Conservation (phyloP, 768 basidiomycete species). For the Suillus bovinus region DNA sequence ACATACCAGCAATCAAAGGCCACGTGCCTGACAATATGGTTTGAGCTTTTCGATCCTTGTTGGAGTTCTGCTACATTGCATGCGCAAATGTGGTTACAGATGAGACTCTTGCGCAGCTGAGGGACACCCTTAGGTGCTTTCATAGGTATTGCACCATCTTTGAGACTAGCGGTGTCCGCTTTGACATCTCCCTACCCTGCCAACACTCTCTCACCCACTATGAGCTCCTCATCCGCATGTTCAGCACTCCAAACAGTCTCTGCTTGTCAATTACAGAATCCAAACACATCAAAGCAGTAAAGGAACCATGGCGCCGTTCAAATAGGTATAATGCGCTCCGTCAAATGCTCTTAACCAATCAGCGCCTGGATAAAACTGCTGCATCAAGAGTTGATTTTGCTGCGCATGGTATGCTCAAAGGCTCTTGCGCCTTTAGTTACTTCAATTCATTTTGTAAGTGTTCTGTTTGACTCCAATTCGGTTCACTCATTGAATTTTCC, state of each 20-base stretch:
- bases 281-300: not conserved
- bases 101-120: conserved; percentile 8
- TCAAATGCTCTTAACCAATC: not conserved
- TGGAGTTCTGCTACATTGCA: conserved; percentile 31
- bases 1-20: conserved; percentile 31
- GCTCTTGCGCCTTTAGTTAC: conserved; percentile 12
- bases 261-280: conserved; percentile 12
- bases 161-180: conserved; percentile 11
- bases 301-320: not conserved
- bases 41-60: conserved; percentile 21
- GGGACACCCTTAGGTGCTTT: conserved; percentile 8
- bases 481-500: no score
- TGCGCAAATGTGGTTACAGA: conserved; percentile 9
- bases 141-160: conserved; percentile 15
- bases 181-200: conserved; percentile 16
- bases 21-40: conserved; percentile 33
- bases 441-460: conserved; percentile 5
- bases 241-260: not conserved
- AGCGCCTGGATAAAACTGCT: conserved; percentile 23
- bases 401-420: conserved; percentile 21
- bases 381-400: conserved; percentile 21
- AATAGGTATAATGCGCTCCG: not conserved
- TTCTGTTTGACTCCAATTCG: no score
- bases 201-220: conserved; percentile 24
- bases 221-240: not conserved